Base-by-base conservation (phyloP, 1,139 yeast species). In the Lodderomyces pseudojiufengensis region DNA sequence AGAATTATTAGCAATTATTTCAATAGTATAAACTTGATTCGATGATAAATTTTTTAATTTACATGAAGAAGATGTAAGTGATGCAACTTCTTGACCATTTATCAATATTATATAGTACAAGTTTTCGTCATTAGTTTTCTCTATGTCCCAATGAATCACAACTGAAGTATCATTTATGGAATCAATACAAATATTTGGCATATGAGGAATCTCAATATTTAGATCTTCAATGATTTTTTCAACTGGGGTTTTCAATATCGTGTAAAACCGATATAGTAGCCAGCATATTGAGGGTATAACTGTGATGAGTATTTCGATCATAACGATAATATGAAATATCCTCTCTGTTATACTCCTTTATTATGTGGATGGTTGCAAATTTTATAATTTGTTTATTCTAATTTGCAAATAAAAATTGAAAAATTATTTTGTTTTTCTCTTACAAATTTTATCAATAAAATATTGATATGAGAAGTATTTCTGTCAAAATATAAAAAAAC, bases 81-180 rank as follows among this genome's bases (percentile, higher is more conserved):
- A 59, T 4, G 70, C 70, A 5, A 61, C 69, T 39, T 67, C 72
- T 14, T 49, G 49, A 29, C 59, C 60, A 42, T 70, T 68, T 21
- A 70, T 59, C 32, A 65, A 43, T 16, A 70, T 44, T 9, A 62
- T 52, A 41, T 61, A 70, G 45, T 60, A 58, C 35, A 69, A 49
- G 39, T 54, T 58, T 38, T 68, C 73, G 29, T 59, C 61, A n/a
- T 44, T 43, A 27, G 47, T 47, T 14, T 51, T 42, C 35, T 60
- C 62, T 15, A 67, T 55, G 44, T 68, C 74, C 76, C 76, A 70
- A 44, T 67, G 75, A 24, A 70, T 50, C 13, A 63, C 55, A 9
- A 65, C 63, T 18, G 65, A 56, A 23, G 44, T 44, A 22, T 48
- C 41, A 14, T 55, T 50, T 32, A 70, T 52, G 33, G 63, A 55